phyloP scores from a whole-genome alignment of 768 basidiomycete species.

The Calocybe gangraenosa region DNA sequence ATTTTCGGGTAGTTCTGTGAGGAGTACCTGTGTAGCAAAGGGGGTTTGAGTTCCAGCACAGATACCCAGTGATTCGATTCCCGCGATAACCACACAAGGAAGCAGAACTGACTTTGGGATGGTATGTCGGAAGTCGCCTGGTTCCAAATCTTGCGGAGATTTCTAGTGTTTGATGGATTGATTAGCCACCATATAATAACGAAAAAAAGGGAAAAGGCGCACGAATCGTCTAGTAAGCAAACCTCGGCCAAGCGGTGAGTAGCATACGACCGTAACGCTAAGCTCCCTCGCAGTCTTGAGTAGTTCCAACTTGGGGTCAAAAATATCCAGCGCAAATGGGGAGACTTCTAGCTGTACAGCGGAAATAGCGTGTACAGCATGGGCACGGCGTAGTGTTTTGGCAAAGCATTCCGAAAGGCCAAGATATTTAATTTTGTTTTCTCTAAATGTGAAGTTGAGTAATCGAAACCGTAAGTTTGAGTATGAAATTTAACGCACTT shows the following conservation, averaged over 20 bases:
- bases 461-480: no score
- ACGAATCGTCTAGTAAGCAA: constrained; percentile 43
- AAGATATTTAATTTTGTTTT: constrained; percentile 34
- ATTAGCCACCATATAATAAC: constrained; percentile 11
- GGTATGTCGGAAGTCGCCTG: background rate
- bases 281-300: constrained; percentile 36
- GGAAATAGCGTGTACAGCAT: constrained; percentile 35
- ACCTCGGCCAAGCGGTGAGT: constrained; percentile 47
- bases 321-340: constrained; percentile 37
- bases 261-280: constrained; percentile 41
- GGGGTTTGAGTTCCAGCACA: constrained; percentile 28
- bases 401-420: constrained; percentile 48
- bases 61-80: constrained; percentile 32
- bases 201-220: background rate
- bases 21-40: constrained; percentile 29
- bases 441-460: no score
- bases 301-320: constrained; percentile 30
- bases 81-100: no score
- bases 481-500: no score
- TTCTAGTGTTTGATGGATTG: background rate
- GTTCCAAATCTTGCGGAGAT: constrained; percentile 6
- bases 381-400: constrained; percentile 41
- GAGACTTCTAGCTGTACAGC: constrained; percentile 43
- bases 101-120: background rate
- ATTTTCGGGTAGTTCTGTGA: constrained; percentile 39